Conservation (phyloP, 352 stramenopile genomes). For the Achlya hypogyna region DNA sequence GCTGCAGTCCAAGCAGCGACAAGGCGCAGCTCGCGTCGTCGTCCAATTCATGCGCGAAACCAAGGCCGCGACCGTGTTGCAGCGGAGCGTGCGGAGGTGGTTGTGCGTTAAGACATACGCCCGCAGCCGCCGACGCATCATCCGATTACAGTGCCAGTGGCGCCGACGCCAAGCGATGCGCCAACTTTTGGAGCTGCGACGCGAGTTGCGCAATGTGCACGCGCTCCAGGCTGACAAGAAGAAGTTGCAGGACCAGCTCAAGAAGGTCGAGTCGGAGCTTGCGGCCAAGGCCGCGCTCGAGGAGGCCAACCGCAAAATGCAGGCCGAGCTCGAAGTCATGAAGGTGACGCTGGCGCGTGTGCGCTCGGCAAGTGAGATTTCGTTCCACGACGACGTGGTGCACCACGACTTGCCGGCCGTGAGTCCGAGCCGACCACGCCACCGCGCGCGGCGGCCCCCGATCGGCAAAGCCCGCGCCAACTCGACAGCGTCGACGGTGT, state of each 20-base stretch:
- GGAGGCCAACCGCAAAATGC: constrained; percentile 59
- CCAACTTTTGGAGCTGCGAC: constrained; percentile 33
- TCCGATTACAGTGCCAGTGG: constrained; percentile 42
- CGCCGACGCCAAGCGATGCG: constrained; percentile 31
- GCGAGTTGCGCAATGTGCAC: constrained; percentile 60
- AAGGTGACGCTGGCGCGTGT: constrained; percentile 47
- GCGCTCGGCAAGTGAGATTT: constrained; percentile 6
- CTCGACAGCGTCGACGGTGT: neutral
- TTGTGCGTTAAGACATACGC: constrained; percentile 17
- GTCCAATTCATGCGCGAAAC: constrained; percentile 38
- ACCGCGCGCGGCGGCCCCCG: neutral
- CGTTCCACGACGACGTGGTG: constrained; percentile 20
- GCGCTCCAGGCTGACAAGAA: constrained; percentile 68
- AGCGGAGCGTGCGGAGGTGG: constrained; percentile 30
- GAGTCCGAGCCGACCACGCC: constrained; percentile 1
- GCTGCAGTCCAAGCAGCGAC: constrained; percentile 30
- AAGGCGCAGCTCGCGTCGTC: constrained; percentile 29
- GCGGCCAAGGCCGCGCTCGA: constrained; percentile 24
- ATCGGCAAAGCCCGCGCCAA: neutral
- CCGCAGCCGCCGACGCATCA: constrained; percentile 28
- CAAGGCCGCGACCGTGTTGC: constrained; percentile 34
- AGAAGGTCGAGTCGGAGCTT: constrained; percentile 29
- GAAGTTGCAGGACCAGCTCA: constrained; percentile 46
- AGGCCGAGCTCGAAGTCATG: constrained; percentile 55
- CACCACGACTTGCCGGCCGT: constrained; percentile 11